Evolutionary conservation across 2,329 filamentous ascomycete genomes (phyloP).

Genomic region (Niveomyces coronatus): DNA sequence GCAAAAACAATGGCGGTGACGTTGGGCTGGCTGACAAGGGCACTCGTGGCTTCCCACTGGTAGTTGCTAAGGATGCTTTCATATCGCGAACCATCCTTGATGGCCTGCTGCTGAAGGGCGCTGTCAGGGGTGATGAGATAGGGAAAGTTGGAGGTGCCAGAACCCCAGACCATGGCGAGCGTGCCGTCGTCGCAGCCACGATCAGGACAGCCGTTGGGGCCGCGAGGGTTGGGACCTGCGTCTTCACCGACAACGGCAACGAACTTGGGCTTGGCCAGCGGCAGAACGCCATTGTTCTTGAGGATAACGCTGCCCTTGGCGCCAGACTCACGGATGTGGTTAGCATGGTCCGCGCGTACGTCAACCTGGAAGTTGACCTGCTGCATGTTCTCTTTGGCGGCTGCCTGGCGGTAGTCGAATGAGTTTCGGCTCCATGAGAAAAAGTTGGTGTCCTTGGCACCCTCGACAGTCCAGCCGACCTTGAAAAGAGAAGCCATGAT

Average conservation of each 20-base stretch:
- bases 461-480: conserved; percentile 42
- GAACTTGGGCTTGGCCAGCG: conserved; percentile 68
- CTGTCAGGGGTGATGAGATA: conserved; percentile 67
- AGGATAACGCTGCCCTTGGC: conserved; percentile 77
- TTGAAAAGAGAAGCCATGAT: conserved; percentile 66
- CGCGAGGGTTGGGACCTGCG: conserved; percentile 61
- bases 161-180: conserved; percentile 71
- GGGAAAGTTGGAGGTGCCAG: conserved; percentile 61
- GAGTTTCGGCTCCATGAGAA: conserved; percentile 77
- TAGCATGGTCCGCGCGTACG: conserved; percentile 65
- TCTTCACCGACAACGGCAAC: conserved; percentile 75
- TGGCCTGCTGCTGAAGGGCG: conserved; percentile 54
- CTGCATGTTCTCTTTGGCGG: conserved; percentile 49
- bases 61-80: conserved; percentile 61
- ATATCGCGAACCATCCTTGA: conserved; percentile 46
- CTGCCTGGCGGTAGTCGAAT: conserved; percentile 56
- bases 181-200: conserved; percentile 50
- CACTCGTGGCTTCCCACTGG: conserved; percentile 49
- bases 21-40: conserved; percentile 49
- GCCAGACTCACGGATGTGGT: conserved; percentile 64
- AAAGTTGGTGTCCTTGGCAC: conserved; percentile 57
- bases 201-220: conserved; percentile 71
- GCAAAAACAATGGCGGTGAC: conserved; percentile 78
- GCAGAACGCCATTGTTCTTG: conserved; percentile 72
- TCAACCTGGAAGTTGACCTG: conserved; percentile 75